Evolutionary conservation across 1,284 basidiomycete species (phyloP), one percentile per base, ranked within the genome.

Genomic region (Chalciporus sp.): DNA sequence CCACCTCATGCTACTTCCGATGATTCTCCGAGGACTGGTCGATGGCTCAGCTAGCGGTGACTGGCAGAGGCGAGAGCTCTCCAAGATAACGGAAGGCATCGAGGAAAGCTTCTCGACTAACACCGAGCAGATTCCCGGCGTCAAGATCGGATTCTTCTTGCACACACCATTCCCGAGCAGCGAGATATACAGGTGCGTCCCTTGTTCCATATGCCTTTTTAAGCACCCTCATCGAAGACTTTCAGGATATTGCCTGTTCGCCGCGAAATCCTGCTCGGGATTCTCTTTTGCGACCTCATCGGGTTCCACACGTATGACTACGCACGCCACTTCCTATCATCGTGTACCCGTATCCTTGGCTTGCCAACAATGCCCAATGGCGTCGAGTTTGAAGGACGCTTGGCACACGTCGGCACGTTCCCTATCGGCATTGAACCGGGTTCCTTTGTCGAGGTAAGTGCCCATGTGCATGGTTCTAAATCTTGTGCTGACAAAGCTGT

Each of bases 251-350:
- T 99, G 11, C 97, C 96, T 2, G 96, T 99, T 29, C 90, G 96
- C 49, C 85, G 95, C 53, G 96, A 99, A 74, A 99, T 99, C 61
- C 79, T 99, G 16, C 86, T 98, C 20, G 97, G 96, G 42, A 86
- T 98, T 39, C 79, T 99, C 14, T 94, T 96, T 71, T 98, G 94
- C 68, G 97, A 99, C 70, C 82, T 99, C 58, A 94, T 98, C 63
- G 95, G 95, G 47, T 99, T 99, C 84, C 96, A 99, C 77, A 99
- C 97, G 1, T 99, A 98, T 73, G 97, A 99, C 75, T 99, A 99
- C 68, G 96, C 96, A 1, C 94, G 97, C 26, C 96, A 99, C 74
- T 99, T 99, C 83, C 80, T 99, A 40, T 98, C 95, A 1, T 96
- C 95, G 33, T 98, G 96, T 74, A 98, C 96, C 2, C 91, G 97